phyloP scores from a whole-genome alignment of 2,329 filamentous ascomycete genomes.

The Aspergillus sp. region DNA sequence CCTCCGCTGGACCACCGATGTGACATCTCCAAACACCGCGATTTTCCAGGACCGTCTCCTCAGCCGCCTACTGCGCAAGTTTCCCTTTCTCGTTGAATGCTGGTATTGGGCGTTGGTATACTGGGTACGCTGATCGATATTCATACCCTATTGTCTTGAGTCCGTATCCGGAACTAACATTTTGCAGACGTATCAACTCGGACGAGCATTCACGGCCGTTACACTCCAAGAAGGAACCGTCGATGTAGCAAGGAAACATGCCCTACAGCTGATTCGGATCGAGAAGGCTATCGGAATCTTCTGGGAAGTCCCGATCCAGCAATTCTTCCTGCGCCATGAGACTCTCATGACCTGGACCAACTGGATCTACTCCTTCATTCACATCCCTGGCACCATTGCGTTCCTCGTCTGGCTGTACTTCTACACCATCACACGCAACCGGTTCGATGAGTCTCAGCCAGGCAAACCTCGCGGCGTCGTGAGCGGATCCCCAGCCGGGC shows the following conservation, averaged over 20 bases:
- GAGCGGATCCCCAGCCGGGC: constrained; percentile 46
- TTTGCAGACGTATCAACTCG: constrained; percentile 67
- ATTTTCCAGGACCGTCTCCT: constrained; percentile 59
- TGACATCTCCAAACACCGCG: constrained; percentile 61
- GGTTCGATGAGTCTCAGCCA: constrained; percentile 39
- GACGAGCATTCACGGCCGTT: constrained; percentile 68
- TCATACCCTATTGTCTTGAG: constrained; percentile 1
- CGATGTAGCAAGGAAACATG: constrained; percentile 65
- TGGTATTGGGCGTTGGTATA: constrained; percentile 78
- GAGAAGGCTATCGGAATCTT: constrained; percentile 65
- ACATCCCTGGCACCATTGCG: constrained; percentile 72
- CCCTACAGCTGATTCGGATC: constrained; percentile 64
- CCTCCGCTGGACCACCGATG: constrained; percentile 44
- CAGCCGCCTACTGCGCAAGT: constrained; percentile 62
- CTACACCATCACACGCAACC: constrained; percentile 63
- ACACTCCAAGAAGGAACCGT: constrained; percentile 67
- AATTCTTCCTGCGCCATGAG: constrained; percentile 54
- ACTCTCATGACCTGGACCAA: constrained; percentile 66
- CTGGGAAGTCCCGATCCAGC: constrained; percentile 62
- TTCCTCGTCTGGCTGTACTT: constrained; percentile 68
- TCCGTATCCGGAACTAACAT: background rate
- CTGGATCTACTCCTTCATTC: constrained; percentile 72
- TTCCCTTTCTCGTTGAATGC: constrained; percentile 70
- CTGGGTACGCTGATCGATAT: constrained; percentile 55
- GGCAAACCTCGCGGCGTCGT: constrained; percentile 35